Base-by-base conservation (phyloP, 108 stramenopile species). In the Schizochytrium sp. region DNA sequence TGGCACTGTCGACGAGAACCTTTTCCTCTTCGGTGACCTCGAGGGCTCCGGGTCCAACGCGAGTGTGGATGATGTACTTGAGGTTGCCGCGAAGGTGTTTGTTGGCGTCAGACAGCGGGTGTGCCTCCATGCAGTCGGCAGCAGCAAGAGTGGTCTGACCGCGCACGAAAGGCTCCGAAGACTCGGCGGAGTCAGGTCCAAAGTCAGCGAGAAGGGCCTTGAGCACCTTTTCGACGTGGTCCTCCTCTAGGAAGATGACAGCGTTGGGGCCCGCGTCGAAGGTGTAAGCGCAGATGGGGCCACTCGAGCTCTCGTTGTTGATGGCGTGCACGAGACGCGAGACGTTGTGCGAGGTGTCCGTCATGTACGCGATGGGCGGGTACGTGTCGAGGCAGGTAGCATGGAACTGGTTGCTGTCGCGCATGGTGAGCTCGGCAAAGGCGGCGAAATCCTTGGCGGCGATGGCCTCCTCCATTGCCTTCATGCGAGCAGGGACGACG, bases 261-360 rank as follows among this genome's bases (percentile, higher is more conserved):
- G 98, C 98, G 95, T 99, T 99, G 6, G 99, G 99, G 87, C 99
- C 99, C 43, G 99, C 99, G 94, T 99, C 99, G 93, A 98, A 99
- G 21, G 99, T 99, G 93, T 99, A 99, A 41, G 98, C 98, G 23
- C 95, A 97, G 44, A 60, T 45, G 94, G 44, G 87, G 41, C 18
- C 41, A 16, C 19, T 25, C 43, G 58, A 5, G n/a, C 19, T 10
- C 57, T 87, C 23, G 57, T 90, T 91, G 92, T 98, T 98, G 93
- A 97, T 96, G 83, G 90, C 93, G 91, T 97, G 96, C 5, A 96
- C 93, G 88, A 96, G 89, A 29, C 91, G 91, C n/a, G 97, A 92
- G 58, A 96, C 90, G 69, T 88, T 91, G 47, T 92, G 89, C 43
- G 94, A 95, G 57, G 93, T 89, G 92, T 98, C 99, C 90, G 98